Conservation (phyloP, 108 stramenopile species). For the Cylindrotheca fusiformis region DNA sequence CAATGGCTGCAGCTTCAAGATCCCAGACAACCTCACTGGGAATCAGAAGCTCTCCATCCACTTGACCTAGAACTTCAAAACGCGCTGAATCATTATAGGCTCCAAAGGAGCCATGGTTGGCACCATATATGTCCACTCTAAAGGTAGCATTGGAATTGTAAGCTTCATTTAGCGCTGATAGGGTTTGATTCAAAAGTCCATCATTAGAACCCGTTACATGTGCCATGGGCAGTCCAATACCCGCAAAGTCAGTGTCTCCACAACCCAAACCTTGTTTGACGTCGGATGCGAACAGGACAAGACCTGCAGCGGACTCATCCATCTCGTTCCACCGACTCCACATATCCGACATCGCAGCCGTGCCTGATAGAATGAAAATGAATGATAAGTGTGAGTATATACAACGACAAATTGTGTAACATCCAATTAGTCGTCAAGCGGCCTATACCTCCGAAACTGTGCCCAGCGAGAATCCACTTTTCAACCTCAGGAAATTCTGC, state of each 20-base stretch:
- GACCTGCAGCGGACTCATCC: slow-evolving; percentile 19
- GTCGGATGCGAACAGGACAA: slow-evolving; percentile 30
- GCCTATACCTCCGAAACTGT: too few relatives aligned
- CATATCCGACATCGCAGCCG: slow-evolving; percentile 22
- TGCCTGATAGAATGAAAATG: too few relatives aligned
- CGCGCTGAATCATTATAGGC: slow-evolving; percentile 24
- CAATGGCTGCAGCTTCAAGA: slow-evolving; percentile 6
- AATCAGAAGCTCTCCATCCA: slow-evolving; percentile 28
- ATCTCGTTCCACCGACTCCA: slow-evolving; percentile 1
- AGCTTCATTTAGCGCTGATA: background rate
- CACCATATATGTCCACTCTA: slow-evolving; percentile 21
- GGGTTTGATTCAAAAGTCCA: slow-evolving; percentile 21
- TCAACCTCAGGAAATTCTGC: too few relatives aligned
- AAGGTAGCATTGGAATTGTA: slow-evolving; percentile 6
- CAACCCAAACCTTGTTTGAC: slow-evolving; percentile 21
- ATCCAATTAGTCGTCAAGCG: too few relatives aligned
- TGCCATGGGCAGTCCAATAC: slow-evolving; percentile 26
- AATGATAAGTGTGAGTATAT: too few relatives aligned
- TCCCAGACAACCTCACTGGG: slow-evolving; percentile 13
- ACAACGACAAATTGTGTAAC: too few relatives aligned
- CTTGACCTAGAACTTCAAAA: slow-evolving; percentile 14
- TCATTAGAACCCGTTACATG: slow-evolving; percentile 21
- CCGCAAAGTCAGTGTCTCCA: slow-evolving; percentile 19
- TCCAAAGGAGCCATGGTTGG: slow-evolving; percentile 36
- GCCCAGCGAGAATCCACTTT: too few relatives aligned